Base-by-base conservation (phyloP, 805 yeast genomes). In the Candida hungchunana region DNA sequence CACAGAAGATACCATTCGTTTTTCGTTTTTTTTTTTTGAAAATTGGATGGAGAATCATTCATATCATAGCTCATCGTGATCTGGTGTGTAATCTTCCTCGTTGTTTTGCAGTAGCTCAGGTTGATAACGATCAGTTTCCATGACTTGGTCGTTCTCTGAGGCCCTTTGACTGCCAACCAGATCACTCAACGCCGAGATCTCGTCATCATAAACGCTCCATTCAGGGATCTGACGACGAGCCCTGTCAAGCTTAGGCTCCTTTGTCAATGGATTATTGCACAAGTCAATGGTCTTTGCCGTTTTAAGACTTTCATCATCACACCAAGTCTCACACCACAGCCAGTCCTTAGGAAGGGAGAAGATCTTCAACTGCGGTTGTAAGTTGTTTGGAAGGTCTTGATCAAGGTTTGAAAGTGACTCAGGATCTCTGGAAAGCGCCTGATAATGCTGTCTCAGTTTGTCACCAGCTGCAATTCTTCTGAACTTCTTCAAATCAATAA, bases 291-390 rank as follows among this genome's bases (percentile, higher is more conserved):
- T 82, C 55, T 78, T 82, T 3, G 95, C 95, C 0, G 63, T 61
- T 36, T 55, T 56, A 39, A 81, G 60, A 22, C 75, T 63, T 32
- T 71, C 81, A 44, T 79, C 84, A 20, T 78, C 68, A 57, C 95
- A 84, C 95, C 95, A 86, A 0, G 95, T 86, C 53, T 86, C 95
- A 60, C 95, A 87, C 95, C 95, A 87, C 25, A 85, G 63, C 94
- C 95, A 86, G 29, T 84, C 89, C 47, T 80, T 80, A 4, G 87
- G 84, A 29, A 86, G 63, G 7, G 93, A 79, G 50, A 66, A 73
- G 14, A 87, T 87, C 32, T 79, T 81, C 20, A 90, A 58, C 19
- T 60, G 57, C 16, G 66, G 50, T 58, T 93, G 97, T 48, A 89
- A 48, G 53, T 85, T 84, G 59, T 90, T 93, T n/a, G 96, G 88